Evolutionary conservation across 2,329 filamentous ascomycete genomes (phyloP), one percentile per base, ranked within the genome.

Genomic region (Fusarium piperis): DNA sequence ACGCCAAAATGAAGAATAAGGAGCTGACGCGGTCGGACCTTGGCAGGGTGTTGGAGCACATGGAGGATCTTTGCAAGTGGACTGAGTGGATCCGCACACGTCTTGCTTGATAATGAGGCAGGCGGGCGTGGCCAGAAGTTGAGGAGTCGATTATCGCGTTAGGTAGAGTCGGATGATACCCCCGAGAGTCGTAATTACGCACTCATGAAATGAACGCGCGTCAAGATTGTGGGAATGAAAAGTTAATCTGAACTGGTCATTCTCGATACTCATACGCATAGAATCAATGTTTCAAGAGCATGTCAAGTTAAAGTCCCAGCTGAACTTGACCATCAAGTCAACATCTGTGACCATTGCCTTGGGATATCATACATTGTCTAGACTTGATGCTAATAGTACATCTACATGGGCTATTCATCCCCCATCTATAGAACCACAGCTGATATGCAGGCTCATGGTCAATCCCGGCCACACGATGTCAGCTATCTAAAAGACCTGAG

Each of bases 11-110:
- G 7, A 81, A 80, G 63, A 79, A 78, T n/a, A 81, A 79, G 69
- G 75, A 76, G 57, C 72, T 86, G 15, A 81, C 78, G 15, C 79
- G 80, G 23, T 81, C 84, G 66, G 82, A 84, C 48, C 76, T 88
- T 52, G 87, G 82, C 26, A 81, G 77, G 48, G 77, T 83, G 62
- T 75, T 89, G 53, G 85, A 88, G 79, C 76, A 83, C 51, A 79
- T 86, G 70, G 87, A 88, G 74, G 84, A 89, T 68, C 74, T 89
- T 53, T 85, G 85, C 65, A 81, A 83, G 67, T 89, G 86, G 87
- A 83, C 82, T 32, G 86, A 88, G 74, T 88, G 86, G 84, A 84
- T 88, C 39, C 80, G 85, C 64, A 81, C 77, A 39, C 78, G 82
- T 16, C 66, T 83, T 55, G 72, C 65, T n/a, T 78, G 67, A 23